A percentile compares a stretch with the other conserved stretches of the same genome.
phyloP scores from a whole-genome alignment of 305 asterid genomes.

The Caryopteris hybrid region DNA sequence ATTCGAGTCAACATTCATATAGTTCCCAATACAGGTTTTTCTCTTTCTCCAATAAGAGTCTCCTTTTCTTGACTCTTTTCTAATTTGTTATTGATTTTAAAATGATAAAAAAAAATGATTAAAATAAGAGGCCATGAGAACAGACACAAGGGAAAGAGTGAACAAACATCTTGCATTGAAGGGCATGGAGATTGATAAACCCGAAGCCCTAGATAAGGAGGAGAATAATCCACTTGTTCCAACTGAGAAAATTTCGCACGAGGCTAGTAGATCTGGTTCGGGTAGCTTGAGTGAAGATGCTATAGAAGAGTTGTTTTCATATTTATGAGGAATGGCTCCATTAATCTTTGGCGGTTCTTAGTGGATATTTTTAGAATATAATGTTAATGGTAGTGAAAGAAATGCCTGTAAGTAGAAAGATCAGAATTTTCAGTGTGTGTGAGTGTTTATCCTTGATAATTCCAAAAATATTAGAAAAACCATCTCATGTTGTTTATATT shows the following conservation, averaged over 20 bases:
- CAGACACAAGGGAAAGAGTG: slow-evolving; percentile 72
- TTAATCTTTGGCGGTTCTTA: background rate
- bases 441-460: too few species aligned
- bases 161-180: slow-evolving; percentile 79
- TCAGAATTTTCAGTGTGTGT: too few species aligned
- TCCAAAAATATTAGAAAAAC: too few species aligned
- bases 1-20: slow-evolving; percentile 64
- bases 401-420: too few species aligned
- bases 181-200: slow-evolving; percentile 36
- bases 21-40: slow-evolving; percentile 80
- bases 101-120: too few species aligned
- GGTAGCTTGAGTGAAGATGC: slow-evolving; percentile 1
- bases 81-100: too few species aligned
- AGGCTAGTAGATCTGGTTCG: slow-evolving; percentile 31
- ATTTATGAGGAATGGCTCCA: background rate
- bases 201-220: slow-evolving; percentile 48
- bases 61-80: too few species aligned
- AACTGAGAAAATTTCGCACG: slow-evolving; percentile 48
- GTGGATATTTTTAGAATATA: background rate
- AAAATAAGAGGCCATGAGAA: slow-evolving; percentile 65
- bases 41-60: too few species aligned
- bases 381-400: background rate
- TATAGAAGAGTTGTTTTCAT: slow-evolving; percentile 3
- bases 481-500: too few species aligned
- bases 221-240: slow-evolving; percentile 58